phyloP scores from a whole-genome alignment of 192 early-diverging fungal genomes.

The Podochytrium sp. region DNA sequence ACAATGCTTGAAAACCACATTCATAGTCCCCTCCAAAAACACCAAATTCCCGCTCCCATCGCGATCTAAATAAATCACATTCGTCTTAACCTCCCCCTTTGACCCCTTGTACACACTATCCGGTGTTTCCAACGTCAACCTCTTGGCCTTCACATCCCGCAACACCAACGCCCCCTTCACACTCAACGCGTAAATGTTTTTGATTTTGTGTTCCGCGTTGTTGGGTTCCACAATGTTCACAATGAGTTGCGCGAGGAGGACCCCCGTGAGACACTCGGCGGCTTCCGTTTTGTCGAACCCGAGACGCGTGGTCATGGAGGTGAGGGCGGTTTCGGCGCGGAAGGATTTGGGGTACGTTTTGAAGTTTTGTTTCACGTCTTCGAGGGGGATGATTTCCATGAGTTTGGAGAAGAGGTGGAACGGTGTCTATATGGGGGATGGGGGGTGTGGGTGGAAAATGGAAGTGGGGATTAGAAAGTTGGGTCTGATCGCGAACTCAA shows the following conservation, averaged over 20 bases:
- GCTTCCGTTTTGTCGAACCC: conserved; percentile 16
- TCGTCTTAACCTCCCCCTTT: neutral
- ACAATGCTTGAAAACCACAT: neutral
- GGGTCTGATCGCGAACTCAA: too few relatives aligned
- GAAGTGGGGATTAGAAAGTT: too few relatives aligned
- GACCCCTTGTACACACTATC: neutral
- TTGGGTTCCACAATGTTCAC: conserved; percentile 20
- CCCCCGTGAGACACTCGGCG: conserved; percentile 15
- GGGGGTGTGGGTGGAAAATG: neutral
- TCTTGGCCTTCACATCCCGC: conserved; percentile 19
- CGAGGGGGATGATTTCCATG: conserved; percentile 15
- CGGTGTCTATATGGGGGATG: conserved; percentile 1
- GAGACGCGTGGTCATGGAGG: neutral
- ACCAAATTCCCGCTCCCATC: conserved; percentile 13
- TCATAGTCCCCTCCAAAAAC: neutral
- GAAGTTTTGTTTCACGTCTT: conserved; percentile 32
- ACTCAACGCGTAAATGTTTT: conserved; percentile 14
- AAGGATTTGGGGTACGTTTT: conserved; percentile 28
- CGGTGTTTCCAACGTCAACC: conserved; percentile 6
- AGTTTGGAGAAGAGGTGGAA: conserved; percentile 23
- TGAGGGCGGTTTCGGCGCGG: conserved; percentile 3
- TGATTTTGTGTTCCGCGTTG: conserved; percentile 2
- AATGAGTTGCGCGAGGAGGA: conserved; percentile 21
- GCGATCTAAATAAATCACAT: conserved; percentile 31
- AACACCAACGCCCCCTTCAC: conserved; percentile 27